These are phyloP conservation scores for Theobroma cacao DNA, from an alignment of 345 rosid species.

Conservation along the genomic window DNA sequence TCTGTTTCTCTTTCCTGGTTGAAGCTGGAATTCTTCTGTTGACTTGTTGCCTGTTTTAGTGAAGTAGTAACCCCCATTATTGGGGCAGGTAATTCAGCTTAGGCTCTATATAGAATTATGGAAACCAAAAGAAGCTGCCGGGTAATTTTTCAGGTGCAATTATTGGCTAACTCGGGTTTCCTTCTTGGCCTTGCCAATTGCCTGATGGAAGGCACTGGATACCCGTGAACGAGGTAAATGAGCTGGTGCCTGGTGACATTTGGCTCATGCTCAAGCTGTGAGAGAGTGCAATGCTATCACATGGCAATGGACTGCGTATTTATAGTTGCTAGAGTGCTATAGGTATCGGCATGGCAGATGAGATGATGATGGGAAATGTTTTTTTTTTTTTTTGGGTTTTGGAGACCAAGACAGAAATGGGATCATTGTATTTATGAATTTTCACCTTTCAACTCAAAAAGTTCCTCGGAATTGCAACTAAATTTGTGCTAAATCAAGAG, in stretches of 20 bases:
- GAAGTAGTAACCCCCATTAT: background rate
- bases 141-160: background rate
- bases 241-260: background rate
- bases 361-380: background rate
- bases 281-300: background rate
- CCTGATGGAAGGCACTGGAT: background rate
- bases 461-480: background rate
- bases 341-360: background rate
- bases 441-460: background rate
- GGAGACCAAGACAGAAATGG: background rate
- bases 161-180: background rate
- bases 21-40: background rate
- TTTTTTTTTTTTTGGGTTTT: background rate
- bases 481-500: background rate
- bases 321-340: background rate
- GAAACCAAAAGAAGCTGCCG: background rate
- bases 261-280: conserved; percentile 1
- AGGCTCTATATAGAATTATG: background rate
- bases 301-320: background rate
- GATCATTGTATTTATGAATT: too few species aligned
- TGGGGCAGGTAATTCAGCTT: background rate
- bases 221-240: background rate
- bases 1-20: background rate
- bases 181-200: background rate
- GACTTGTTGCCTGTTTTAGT: background rate